A percentile compares a stretch with the other conserved stretches of the same genome.
Evolutionary conservation across 1,284 basidiomycete species (phyloP).

Genomic region (Sporisorium graminicola): DNA sequence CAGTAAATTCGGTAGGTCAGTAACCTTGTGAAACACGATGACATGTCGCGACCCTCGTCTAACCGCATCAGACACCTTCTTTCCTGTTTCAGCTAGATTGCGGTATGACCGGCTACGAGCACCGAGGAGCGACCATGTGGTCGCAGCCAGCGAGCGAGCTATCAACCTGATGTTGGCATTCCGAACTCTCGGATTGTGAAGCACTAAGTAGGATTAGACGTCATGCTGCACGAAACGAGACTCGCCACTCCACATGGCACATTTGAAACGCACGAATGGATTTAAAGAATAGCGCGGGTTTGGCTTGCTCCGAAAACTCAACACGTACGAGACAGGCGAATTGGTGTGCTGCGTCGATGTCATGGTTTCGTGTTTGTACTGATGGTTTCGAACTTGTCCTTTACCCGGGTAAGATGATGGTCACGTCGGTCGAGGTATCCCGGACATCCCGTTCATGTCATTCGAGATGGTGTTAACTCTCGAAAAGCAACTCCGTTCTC

Average conservation of each 20-base stretch:
- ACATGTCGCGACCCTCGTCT: too few species aligned
- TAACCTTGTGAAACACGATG: neutral
- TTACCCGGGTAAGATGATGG: neutral
- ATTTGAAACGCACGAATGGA: constrained; percentile 15
- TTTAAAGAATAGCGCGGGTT: neutral
- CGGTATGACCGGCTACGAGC: too few species aligned
- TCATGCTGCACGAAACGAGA: constrained; percentile 15
- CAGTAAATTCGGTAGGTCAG: neutral
- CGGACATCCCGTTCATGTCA: too few species aligned
- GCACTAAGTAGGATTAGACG: neutral
- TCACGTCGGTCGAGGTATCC: neutral
- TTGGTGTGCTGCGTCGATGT: neutral
- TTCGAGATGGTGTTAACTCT: too few species aligned
- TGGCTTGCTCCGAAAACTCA: neutral
- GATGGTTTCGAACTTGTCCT: constrained; percentile 1
- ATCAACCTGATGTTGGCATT: too few species aligned
- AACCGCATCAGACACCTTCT: too few species aligned
- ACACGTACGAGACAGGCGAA: constrained; percentile 16
- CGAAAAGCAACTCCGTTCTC: neutral
- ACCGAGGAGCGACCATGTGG: too few species aligned
- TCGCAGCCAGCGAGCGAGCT: too few species aligned
- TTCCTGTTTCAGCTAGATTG: too few species aligned
- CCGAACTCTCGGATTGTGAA: neutral
- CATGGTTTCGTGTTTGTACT: constrained; percentile 10
- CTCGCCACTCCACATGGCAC: neutral